These are phyloP conservation scores for Grigorovia transvaalensis DNA, from an alignment of 805 yeast species.

Conservation along the genomic window DNA sequence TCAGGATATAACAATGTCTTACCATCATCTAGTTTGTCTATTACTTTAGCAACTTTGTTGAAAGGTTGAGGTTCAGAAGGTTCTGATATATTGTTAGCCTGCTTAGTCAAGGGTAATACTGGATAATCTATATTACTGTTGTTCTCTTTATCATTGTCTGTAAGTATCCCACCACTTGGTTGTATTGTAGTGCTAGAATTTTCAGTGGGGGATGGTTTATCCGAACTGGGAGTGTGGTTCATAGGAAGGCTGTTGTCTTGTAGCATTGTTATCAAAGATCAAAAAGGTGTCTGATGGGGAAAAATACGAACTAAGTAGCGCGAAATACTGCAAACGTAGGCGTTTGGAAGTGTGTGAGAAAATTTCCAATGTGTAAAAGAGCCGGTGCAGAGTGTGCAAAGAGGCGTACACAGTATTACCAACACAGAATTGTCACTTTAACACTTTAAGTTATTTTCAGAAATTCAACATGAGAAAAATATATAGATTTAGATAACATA, in stretches of 20 bases:
- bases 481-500: too few relatives aligned
- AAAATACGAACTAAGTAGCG: too few relatives aligned
- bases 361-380: neutral
- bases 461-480: too few relatives aligned
- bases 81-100: neutral
- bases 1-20: conserved; percentile 19
- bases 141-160: neutral
- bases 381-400: neutral
- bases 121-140: neutral
- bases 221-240: neutral
- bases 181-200: too few relatives aligned
- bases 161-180: too few relatives aligned
- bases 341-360: too few relatives aligned
- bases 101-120: neutral
- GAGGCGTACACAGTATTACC: neutral
- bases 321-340: too few relatives aligned
- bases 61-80: neutral
- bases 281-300: neutral
- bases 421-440: neutral
- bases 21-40: conserved; percentile 17
- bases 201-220: too few relatives aligned
- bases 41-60: neutral
- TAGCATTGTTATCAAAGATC: neutral
- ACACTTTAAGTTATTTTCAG: neutral
- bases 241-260: neutral